Conservation (phyloP, 2,329 filamentous ascomycete species). For the Colletotrichum coccodes region DNA sequence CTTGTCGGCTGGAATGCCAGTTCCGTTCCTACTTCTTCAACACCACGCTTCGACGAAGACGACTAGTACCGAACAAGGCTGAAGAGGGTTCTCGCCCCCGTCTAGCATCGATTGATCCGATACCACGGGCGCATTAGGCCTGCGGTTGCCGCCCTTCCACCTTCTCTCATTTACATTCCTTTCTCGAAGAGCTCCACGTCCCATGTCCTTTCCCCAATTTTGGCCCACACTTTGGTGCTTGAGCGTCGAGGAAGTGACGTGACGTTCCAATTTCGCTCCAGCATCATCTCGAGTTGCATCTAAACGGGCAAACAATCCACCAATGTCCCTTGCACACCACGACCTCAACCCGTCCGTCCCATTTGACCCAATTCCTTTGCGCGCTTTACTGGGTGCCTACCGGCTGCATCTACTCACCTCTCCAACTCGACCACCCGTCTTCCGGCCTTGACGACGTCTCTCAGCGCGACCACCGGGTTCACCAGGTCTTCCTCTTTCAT, state of each 20-base stretch:
- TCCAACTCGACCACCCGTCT: neutral
- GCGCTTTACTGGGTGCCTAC: no score
- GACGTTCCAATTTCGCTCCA: no score
- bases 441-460: neutral
- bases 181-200: no score
- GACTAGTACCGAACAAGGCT: no score
- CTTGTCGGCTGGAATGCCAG: neutral
- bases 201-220: no score
- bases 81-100: neutral
- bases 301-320: neutral
- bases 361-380: no score
- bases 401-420: neutral
- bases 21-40: neutral
- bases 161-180: neutral
- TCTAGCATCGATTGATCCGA: neutral
- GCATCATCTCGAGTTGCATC: no score
- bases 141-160: neutral
- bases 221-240: no score
- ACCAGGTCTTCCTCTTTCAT: neutral
- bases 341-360: neutral
- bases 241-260: no score
- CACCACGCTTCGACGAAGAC: slow-evolving; percentile 13
- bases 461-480: neutral
- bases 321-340: neutral
- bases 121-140: neutral